Percentiles rank a stretch among this genome's conserved stretches.
phyloP scores from a whole-genome alignment of 2,329 filamentous ascomycete genomes.

The Verticillium longisporum region DNA sequence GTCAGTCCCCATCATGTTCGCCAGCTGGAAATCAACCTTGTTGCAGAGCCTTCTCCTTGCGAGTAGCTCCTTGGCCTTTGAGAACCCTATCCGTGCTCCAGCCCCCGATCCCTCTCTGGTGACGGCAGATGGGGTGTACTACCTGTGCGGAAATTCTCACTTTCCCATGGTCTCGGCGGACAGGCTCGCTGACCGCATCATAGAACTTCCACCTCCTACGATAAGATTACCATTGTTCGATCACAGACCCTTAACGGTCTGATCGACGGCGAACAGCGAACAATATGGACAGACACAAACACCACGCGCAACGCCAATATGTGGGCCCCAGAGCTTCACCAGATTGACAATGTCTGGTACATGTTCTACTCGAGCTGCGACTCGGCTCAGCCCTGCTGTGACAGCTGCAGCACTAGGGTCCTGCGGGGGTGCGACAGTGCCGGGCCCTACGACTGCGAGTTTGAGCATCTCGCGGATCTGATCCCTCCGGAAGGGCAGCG shows the following conservation, averaged over 20 bases:
- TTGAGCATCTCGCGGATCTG: not conserved
- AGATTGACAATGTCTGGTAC: constrained; percentile 12
- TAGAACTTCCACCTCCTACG: not conserved
- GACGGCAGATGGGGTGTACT: not conserved
- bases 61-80: not conserved
- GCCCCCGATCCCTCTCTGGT: constrained; percentile 1
- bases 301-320: constrained; percentile 5
- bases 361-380: constrained; percentile 13
- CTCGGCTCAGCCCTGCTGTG: constrained; percentile 4
- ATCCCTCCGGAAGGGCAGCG: not conserved
- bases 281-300: constrained; percentile 3
- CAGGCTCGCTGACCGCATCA: not conserved
- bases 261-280: constrained; percentile 2
- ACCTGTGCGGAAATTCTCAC: not conserved
- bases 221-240: constrained; percentile 1
- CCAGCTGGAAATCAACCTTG: not conserved
- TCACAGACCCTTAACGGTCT: not conserved
- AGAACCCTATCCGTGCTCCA: not conserved
- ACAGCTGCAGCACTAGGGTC: constrained; percentile 6
- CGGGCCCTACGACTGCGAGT: constrained; percentile 1
- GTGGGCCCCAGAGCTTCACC: constrained; percentile 13
- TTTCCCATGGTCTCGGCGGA: not conserved
- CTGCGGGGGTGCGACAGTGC: not conserved
- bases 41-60: not conserved
- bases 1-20: not conserved